Evolutionary conservation across 345 rosid species (phyloP), one percentile per base, ranked within the genome.

Genomic region (Euclidium syriacum): DNA sequence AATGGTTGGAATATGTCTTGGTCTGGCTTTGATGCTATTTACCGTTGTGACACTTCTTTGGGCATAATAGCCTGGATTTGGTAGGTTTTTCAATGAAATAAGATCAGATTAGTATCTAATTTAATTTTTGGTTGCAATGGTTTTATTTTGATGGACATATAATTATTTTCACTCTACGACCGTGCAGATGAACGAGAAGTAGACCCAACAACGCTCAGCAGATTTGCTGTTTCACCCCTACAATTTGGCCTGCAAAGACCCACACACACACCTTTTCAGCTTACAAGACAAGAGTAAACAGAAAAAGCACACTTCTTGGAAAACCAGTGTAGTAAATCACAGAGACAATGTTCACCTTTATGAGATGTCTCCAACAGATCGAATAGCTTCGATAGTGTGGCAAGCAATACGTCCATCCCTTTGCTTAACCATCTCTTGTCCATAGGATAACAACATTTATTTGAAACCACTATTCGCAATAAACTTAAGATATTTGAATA

Each of bases 191-290:
- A 72, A 40, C 34, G 65, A 50, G 91, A 62, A 32, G 78, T 64
- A 65, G 71, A 65, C 60, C 34, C 62, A 67, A n/a, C n/a, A n/a
- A 90, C 64, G 27, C 64, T 81, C 64, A 94, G 72, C 61, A 70
- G 44, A 27, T 71, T 64, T 43, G 74, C 81, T 48, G 82, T 73
- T 54, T 78, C 27, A 84, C 90, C 59, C 92, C 99, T 60, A 85
- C 99, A 65, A 94, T 83, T 81, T 83, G 80, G 75, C 92, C 99
- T 94, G 86, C 55, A 68, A 68, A 30, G 49, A 14, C 11, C 57
- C 40, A 65, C 7, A 51, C 10, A 65, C 19, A n/a, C n/a, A n/a
- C n/a, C n/a, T 15, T 64, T 38, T 67, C 39, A 73, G 33, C 58
- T 67, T 29, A 10, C 19, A 17, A 26, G 11, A 14, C 35, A 8